Percentiles rank a stretch among this genome's conserved stretches.
Conservation (phyloP, 768 basidiomycete genomes). For the Daedaleopsis sinensis region DNA sequence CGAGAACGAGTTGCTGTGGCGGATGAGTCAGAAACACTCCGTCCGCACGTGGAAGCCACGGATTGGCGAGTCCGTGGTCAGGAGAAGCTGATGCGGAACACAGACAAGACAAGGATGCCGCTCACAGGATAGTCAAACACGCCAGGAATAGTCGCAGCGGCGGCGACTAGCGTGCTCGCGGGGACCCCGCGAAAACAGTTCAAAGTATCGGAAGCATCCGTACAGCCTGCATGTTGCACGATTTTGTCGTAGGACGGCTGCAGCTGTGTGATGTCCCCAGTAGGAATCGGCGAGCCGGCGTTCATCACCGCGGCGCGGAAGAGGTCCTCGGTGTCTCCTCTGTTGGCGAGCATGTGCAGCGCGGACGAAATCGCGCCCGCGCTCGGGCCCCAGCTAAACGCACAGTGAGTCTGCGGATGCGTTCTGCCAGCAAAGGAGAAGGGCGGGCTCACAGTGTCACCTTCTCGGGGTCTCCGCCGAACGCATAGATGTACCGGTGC, state of each 20-base stretch:
- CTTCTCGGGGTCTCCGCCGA: conserved; percentile 49
- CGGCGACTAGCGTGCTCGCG: conserved; percentile 31
- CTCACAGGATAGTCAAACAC: conserved; percentile 34
- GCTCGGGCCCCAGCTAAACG: conserved; percentile 36
- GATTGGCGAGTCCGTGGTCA: conserved; percentile 42
- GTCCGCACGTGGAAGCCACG: conserved; percentile 53
- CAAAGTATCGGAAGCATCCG: conserved; percentile 38
- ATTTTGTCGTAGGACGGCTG: conserved; percentile 46
- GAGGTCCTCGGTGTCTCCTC: conserved; percentile 24
- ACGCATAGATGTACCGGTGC: conserved; percentile 40
- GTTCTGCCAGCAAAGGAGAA: too few species aligned
- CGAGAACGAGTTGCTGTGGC: conserved; percentile 42
- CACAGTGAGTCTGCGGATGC: conserved; percentile 26
- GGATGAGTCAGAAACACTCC: conserved; percentile 47
- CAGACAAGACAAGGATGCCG: too few species aligned
- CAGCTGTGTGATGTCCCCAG: conserved; percentile 8
- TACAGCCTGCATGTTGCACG: conserved; percentile 42
- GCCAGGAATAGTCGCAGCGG: conserved; percentile 36
- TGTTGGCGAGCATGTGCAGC: conserved; percentile 32
- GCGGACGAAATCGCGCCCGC: conserved; percentile 42
- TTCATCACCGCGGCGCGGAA: conserved; percentile 41
- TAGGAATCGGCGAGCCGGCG: conserved; percentile 9
- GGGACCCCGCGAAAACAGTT: conserved; percentile 45
- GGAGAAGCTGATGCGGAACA: too few species aligned
- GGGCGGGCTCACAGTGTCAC: conserved; percentile 52